phyloP scores from a whole-genome alignment of 106 monocot species.

The Phalaenopsis equestris region DNA sequence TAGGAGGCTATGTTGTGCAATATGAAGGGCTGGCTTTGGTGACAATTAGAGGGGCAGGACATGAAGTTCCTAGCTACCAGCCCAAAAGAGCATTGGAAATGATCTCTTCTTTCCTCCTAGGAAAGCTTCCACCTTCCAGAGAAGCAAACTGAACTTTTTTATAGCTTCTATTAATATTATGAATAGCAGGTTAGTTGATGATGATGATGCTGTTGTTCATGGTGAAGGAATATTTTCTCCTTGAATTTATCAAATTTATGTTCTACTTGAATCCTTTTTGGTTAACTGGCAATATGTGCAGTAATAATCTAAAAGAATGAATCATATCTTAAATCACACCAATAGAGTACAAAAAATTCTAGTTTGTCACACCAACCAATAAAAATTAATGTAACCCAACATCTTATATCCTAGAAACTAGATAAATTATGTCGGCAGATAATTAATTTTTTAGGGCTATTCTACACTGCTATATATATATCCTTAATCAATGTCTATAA shows the following conservation, averaged over 20 bases:
- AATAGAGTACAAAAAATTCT: background rate
- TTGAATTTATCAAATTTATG: too few species aligned
- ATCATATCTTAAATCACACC: background rate
- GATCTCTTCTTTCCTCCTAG: conserved; percentile 11
- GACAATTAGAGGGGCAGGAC: conserved; percentile 31
- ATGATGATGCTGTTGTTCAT: too few species aligned
- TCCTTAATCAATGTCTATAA: too few species aligned
- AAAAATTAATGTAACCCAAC: background rate
- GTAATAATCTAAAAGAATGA: background rate
- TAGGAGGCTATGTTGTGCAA: background rate
- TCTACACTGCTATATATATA: too few species aligned
- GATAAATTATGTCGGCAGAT: background rate
- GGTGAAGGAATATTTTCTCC: too few species aligned
- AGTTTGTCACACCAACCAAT: background rate
- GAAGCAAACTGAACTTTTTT: background rate
- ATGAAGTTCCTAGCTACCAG: conserved; percentile 19
- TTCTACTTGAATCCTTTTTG: too few species aligned
- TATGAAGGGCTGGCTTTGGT: conserved; percentile 23
- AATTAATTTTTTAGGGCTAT: background rate
- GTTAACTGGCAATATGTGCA: background rate
- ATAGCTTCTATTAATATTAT: too few species aligned
- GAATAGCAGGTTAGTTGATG: too few species aligned
- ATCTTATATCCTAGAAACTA: background rate
- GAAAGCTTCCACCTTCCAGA: conserved; percentile 4
- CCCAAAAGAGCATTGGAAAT: conserved; percentile 17